Conservation (phyloP, 768 basidiomycete species). For the Cystofilobasidium macerans region DNA sequence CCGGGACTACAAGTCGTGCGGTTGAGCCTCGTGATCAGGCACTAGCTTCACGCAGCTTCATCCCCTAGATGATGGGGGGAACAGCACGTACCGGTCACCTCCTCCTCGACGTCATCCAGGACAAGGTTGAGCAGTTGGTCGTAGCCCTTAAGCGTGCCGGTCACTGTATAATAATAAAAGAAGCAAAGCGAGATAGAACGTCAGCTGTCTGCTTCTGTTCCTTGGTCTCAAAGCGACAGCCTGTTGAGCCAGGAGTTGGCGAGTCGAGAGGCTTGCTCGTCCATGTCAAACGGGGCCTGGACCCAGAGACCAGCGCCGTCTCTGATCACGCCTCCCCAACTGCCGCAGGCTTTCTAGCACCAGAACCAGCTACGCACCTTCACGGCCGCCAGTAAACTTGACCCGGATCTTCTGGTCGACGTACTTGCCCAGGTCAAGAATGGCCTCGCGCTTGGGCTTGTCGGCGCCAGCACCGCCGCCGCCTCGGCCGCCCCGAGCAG, state of each 20-base stretch:
- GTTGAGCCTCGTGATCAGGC: neutral
- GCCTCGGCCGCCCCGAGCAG: conserved; percentile 42
- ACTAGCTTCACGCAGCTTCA: neutral
- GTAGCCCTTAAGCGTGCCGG: conserved; percentile 84
- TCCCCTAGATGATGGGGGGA: neutral
- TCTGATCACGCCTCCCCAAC: neutral
- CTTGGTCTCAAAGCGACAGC: neutral
- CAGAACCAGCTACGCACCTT: conserved; percentile 49
- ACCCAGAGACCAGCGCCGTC: neutral
- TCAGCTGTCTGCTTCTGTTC: neutral
- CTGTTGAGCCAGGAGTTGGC: too few relatives aligned
- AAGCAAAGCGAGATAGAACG: too few relatives aligned
- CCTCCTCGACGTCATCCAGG: conserved; percentile 86
- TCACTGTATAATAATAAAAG: too few relatives aligned
- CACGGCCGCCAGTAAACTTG: conserved; percentile 95
- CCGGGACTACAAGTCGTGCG: conserved; percentile 13
- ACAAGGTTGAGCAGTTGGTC: conserved; percentile 96
- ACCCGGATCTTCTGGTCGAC: conserved; percentile 83
- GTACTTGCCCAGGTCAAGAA: conserved; percentile 89
- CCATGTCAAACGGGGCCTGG: too few relatives aligned
- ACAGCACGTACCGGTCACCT: conserved; percentile 50
- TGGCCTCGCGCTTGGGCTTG: conserved; percentile 82
- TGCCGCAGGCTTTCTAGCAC: neutral
- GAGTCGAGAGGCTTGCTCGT: too few relatives aligned
- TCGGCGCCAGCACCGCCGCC: conserved; percentile 46